Base-by-base conservation (phyloP, 352 stramenopile species). In the Phytophthora podocarpi region DNA sequence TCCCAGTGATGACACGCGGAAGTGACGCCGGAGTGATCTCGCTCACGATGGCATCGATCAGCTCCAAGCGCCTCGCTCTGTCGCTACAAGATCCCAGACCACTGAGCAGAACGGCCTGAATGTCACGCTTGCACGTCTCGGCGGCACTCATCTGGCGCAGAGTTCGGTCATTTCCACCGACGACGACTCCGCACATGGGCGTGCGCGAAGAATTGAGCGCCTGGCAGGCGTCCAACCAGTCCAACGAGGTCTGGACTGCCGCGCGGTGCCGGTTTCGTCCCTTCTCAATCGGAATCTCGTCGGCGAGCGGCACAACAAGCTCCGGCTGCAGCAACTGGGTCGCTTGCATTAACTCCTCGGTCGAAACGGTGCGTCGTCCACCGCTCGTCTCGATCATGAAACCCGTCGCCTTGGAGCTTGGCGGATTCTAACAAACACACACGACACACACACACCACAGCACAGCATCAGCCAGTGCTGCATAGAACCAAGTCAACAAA, bases 211-310 rank as follows among this genome's bases (percentile, higher is more conserved):
- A 27, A 4, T 70, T 62, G 31, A 56, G 31, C 1, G 32, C 50
- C 31, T 90, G 56, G 46, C 82, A 93, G 16, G 66, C 74, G 54
- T 93, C 84, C 21, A 93, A 64, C 84, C 84, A 93, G 27, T 87
- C 65, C 28, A 93, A 67, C 36, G 84, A 83, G 23, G 64, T 77
- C 51, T 89, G 71, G 23, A 93, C 74, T 15, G 84, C 80, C 2
- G 70, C 59, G 32, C 82, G 82, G 61, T 91, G 84, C 8, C 84
- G 80, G 59, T 93, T 93, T 27, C 72, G 59, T 15, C 82, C 75
- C 28, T 84, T 85, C 20, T 78, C 79, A 16, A 59, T 45, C 4
- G 67, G 67, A 40, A 89, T 75, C 43, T 93, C 84, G 54, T 93
- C 84, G 0, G 84, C 84, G 26, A 91, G 70, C 30, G 84, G 75